Evolutionary conservation across 2,329 filamentous ascomycete species (phyloP), one percentile per base, ranked within the genome.

Genomic region (Epicoccum nigrum): DNA sequence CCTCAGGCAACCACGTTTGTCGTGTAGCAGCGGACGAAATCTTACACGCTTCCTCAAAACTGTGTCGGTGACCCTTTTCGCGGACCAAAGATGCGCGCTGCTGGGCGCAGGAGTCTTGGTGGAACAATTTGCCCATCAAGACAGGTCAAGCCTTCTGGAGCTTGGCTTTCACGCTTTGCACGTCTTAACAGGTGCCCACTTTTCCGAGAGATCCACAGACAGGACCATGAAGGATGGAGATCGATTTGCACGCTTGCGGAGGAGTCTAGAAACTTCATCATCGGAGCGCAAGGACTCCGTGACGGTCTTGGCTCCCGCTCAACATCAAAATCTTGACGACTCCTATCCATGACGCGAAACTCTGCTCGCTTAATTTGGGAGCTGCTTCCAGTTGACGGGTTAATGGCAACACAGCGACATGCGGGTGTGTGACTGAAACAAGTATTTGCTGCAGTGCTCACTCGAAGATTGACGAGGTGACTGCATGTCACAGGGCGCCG

Each of bases 21-120:
- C 39, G 40, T 11, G 16, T 16, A 47, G 46, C 39, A 43, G 39
- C 49, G 43, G 49, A 52, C 49, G 43, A 52, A 52, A 44, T 5
- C 15, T 38, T 32, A 47, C n/a, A 44, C 43, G 39, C 49, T 20
- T 47, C 17, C 27, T n/a, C n/a, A n/a, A n/a, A n/a, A n/a, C n/a
- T n/a, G n/a, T n/a, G n/a, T n/a, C n/a, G n/a, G n/a, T n/a, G n/a
- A 20, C 21, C 11, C 15, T n/a, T 17, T 28, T 38, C 31, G 11
- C 39, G 37, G 45, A 38, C 45, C 7, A 49, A 42, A 31, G 4
- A n/a, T 15, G 16, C 20, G 12, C 21, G 16, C 32, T 15, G 4
- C 33, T 27, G 23, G 7, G 4, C 5, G 20, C 15, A 17, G 34
- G 8, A 31, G 27, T 34, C 13, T 19, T 8, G 2, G 15, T 27